Evolutionary conservation across 768 basidiomycete genomes (phyloP).

Genomic region (Mrakia gelida): DNA sequence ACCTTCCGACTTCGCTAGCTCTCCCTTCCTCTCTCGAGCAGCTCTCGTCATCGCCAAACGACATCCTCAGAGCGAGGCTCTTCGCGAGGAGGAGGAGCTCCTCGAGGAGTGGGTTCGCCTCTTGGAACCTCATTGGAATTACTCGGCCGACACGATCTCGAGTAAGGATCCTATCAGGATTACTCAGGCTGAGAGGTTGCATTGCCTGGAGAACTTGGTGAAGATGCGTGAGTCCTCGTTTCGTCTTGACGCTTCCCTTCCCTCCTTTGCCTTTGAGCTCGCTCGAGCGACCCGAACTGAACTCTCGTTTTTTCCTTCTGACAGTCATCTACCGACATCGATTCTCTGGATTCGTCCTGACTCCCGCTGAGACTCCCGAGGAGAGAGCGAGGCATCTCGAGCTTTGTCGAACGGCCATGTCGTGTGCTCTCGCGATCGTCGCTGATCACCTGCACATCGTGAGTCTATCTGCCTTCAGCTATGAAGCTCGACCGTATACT

Average conservation of each 20-base stretch:
- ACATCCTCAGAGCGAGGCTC: slow-evolving; percentile 39
- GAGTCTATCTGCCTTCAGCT: slow-evolving; percentile 37
- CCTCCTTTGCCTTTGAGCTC: not conserved
- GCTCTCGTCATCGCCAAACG: slow-evolving; percentile 61
- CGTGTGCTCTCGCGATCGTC: slow-evolving; percentile 74
- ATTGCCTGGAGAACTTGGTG: slow-evolving; percentile 82
- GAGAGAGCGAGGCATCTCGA: slow-evolving; percentile 55
- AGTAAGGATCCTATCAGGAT: slow-evolving; percentile 82
- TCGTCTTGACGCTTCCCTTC: not conserved
- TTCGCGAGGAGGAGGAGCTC: slow-evolving; percentile 67
- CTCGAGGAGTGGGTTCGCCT: slow-evolving; percentile 72
- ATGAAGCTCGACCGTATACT: not conserved
- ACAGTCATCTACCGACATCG: slow-evolving; percentile 77
- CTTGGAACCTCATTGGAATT: slow-evolving; percentile 72
- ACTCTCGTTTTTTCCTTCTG: not conserved
- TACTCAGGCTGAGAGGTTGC: slow-evolving; percentile 79
- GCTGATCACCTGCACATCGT: slow-evolving; percentile 78
- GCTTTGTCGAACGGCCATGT: slow-evolving; percentile 58
- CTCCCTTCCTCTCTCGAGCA: slow-evolving; percentile 73
- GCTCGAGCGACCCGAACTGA: not conserved
- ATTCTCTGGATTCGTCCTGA: slow-evolving; percentile 48
- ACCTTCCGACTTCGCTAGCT: slow-evolving; percentile 61
- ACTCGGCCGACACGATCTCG: slow-evolving; percentile 71
- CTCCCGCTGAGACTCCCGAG: slow-evolving; percentile 50
- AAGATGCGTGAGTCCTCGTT: slow-evolving; percentile 50